Evolutionary conservation across 352 stramenopile species (phyloP).

Genomic region (Phytophthora foliorum): DNA sequence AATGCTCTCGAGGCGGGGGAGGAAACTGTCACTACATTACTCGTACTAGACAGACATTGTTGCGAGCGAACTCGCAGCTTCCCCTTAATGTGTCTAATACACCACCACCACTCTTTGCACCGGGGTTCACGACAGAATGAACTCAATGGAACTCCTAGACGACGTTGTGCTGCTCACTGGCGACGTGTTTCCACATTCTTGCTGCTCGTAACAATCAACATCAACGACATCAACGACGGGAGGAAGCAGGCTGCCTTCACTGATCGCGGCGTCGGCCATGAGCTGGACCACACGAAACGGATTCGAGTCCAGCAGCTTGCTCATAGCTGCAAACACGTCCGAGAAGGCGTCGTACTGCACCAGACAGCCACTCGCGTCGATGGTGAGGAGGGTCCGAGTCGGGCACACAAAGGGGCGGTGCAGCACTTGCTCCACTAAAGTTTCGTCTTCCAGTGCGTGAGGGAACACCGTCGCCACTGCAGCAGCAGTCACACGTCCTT

Average conservation of each 20-base stretch:
- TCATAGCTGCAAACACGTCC: conserved; percentile 51
- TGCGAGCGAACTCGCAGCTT: too few relatives aligned
- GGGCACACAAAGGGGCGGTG: conserved; percentile 35
- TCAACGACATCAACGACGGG: conserved; percentile 10
- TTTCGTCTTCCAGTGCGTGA: conserved; percentile 22
- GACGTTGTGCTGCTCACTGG: neutral
- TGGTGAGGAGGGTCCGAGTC: conserved; percentile 44
- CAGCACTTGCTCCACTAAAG: conserved; percentile 22
- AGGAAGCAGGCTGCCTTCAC: conserved; percentile 40
- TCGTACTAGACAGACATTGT: too few relatives aligned
- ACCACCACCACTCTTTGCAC: too few relatives aligned
- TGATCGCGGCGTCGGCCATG: conserved; percentile 40
- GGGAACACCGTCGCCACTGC: conserved; percentile 39
- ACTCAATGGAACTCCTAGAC: conserved; percentile 25
- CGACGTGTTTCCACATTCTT: conserved; percentile 1
- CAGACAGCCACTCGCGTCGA: conserved; percentile 34
- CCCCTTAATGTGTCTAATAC: too few relatives aligned
- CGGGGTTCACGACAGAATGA: conserved; percentile 30
- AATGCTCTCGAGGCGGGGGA: too few relatives aligned
- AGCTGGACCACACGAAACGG: conserved; percentile 22
- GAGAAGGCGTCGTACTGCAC: conserved; percentile 45
- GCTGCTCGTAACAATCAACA: neutral
- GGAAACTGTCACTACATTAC: too few relatives aligned
- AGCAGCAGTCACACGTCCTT: conserved; percentile 30
- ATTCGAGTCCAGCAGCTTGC: conserved; percentile 27